Evolutionary conservation across 2,329 filamentous ascomycete species (phyloP), one percentile per base, ranked within the genome.

Genomic region (Verticillium dahliae): DNA sequence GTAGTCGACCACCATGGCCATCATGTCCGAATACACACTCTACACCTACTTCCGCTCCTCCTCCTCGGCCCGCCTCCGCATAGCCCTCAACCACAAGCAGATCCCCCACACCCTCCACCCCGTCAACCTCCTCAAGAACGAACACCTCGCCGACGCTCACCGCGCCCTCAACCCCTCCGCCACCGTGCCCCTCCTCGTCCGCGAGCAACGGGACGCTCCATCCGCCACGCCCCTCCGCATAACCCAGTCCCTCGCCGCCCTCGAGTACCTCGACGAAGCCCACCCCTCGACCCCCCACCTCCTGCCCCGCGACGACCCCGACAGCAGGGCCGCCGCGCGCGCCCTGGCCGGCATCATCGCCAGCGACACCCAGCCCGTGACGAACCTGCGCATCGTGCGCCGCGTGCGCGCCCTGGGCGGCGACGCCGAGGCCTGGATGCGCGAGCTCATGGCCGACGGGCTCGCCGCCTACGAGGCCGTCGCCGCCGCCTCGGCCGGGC

Each of bases 31-130:
- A 38, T 78, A 74, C 67, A 76, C 72, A 1, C 79, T 88, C 10
- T 80, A 88, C 74, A 82, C 79, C 63, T 88, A 86, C 74, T 87
- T 83, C 72, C 79, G 83, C 64, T 88, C 85, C 57, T 87, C 84
- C 15, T 88, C 85, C 73, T 83, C 84, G 1, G 84, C 81, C 0
- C 81, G 86, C 13, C 74, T 89, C 5, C 84, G 84, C 56, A 87
- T 88, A 62, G 83, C 84, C 11, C 74, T 86, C 1, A 74, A 82
- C 61, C 74, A 85, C 58, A 88, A 88, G 66, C 69, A 69, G 27
- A 77, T 88, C 59, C 65, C 74, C 2, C 82, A 81, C 65, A 75
- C 76, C 6, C 71, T 75, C 22, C 71, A 78, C 37, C 75, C 77
- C 59, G 73, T 87, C 69, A 82, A 87, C 67, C 78, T 87, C 6